Base-by-base conservation (phyloP, 768 basidiomycete species). In the Russula emetica region DNA sequence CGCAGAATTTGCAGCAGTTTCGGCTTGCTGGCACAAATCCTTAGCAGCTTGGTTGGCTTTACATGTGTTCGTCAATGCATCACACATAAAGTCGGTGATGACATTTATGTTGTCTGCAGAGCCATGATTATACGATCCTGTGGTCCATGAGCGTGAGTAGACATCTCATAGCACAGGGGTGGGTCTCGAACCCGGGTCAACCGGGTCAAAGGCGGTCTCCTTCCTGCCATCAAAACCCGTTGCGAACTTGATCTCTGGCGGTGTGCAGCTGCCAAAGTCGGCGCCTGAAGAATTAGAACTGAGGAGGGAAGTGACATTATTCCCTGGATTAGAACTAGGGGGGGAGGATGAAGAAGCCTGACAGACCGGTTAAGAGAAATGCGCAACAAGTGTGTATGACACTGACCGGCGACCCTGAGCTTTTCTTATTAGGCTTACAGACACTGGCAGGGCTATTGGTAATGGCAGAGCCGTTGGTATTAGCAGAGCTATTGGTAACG, bases 61-160 rank as follows among this genome's bases (percentile, higher is more conserved):
- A 69, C 84, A 85, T 1, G 74, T 69, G 75, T 81, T 83, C 36
- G 72, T 74, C 58, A 85, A 71, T 3, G 72, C 73, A 70, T 82
- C 79, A 67, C 84, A 85, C 24, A 85, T 81, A 70, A 79, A 69
- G 74, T 78, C 77, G 20, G 82, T 79, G 72, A 85, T 84, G 69
- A 84, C 82, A 55, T 73, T 75, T 16, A 64, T 67, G 66, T 64
- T 61, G 18, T 67, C 44, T 16, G 66, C 66, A 7, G 66, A 67
- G 16, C 66, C 63, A 52, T 67, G 66, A 38, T 24, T 13, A 44
- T 54, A 67, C 44, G 66, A 67, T 1, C 6, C 62, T 64, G 34
- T 28, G 30, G 34, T 2, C 38, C n/a, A 34, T 32, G 28, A 20
- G 24, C 6, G 47, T 62, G 28, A 50, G 61, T 30, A 32, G 18